Percentiles rank a stretch among this genome's conserved stretches.
Conservation (phyloP, 164 flowering plant genomes). For the Stephania yunnanensis region DNA sequence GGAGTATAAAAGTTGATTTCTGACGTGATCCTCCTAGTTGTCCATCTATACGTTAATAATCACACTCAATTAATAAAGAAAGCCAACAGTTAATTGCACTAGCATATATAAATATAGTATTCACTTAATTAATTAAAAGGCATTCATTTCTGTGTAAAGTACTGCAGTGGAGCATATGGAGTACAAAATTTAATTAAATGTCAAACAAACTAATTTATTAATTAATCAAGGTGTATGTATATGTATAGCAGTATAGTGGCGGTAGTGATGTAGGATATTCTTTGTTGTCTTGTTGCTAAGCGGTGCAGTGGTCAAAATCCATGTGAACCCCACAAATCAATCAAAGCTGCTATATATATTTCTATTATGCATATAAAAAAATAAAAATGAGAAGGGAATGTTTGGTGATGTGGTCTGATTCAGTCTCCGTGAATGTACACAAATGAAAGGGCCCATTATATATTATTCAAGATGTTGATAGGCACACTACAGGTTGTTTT, state of each 20-base stretch:
- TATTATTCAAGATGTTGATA: neutral
- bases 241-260: neutral
- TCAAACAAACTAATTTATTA: neutral
- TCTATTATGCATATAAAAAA: too few species aligned
- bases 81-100: neutral
- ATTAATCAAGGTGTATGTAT: neutral
- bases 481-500: neutral
- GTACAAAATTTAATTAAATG: neutral
- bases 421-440: neutral
- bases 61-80: neutral
- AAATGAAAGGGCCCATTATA: neutral
- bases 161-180: neutral
- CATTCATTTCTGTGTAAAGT: neutral
- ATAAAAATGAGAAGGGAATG: neutral
- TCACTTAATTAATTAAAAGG: neutral
- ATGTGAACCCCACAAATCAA: slow-evolving; percentile 8
- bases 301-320: neutral
- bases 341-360: neutral
- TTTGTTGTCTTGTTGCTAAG: neutral
- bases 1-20: neutral
- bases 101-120: too few species aligned
- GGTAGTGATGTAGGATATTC: slow-evolving; percentile 19
- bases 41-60: too few species aligned
- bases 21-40: neutral
- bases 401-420: slow-evolving; percentile 1